Evolutionary conservation across 306 rosid species (phyloP).

Genomic region (Vigna radiata): DNA sequence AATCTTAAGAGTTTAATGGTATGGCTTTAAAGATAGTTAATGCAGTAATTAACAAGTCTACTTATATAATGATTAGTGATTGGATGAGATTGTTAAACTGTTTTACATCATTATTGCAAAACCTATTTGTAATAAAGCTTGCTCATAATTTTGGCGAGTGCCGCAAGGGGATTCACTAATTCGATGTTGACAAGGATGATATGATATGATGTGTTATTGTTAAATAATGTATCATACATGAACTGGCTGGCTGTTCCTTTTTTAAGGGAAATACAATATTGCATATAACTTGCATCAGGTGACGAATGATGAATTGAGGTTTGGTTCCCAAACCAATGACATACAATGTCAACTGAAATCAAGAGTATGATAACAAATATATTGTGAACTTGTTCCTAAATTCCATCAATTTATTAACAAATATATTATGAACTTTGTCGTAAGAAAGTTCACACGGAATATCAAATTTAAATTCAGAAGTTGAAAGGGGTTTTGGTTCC

Average conservation of each 20-base stretch:
- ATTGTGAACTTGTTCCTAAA: background rate
- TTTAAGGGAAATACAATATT: background rate
- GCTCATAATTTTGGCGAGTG: constrained; percentile 13
- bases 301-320: constrained; percentile 11
- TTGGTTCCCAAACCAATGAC: background rate
- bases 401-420: background rate
- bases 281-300: background rate
- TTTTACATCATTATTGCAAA: too few relatives aligned
- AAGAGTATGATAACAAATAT: background rate
- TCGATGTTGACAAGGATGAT: background rate
- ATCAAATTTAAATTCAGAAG: constrained; percentile 8
- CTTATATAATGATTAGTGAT: too few relatives aligned
- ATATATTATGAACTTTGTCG: background rate
- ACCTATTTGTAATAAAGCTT: background rate
- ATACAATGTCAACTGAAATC: background rate
- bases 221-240: background rate
- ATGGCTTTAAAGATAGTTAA: background rate
- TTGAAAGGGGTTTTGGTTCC: constrained; percentile 22
- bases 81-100: too few relatives aligned
- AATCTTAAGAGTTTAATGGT: background rate
- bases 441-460: background rate
- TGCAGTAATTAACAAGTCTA: background rate
- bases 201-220: background rate
- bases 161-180: background rate
- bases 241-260: background rate